Evolutionary conservation across 2,329 filamentous ascomycete species (phyloP), one percentile per base, ranked within the genome.

Genomic region (Talaromyces sp.): DNA sequence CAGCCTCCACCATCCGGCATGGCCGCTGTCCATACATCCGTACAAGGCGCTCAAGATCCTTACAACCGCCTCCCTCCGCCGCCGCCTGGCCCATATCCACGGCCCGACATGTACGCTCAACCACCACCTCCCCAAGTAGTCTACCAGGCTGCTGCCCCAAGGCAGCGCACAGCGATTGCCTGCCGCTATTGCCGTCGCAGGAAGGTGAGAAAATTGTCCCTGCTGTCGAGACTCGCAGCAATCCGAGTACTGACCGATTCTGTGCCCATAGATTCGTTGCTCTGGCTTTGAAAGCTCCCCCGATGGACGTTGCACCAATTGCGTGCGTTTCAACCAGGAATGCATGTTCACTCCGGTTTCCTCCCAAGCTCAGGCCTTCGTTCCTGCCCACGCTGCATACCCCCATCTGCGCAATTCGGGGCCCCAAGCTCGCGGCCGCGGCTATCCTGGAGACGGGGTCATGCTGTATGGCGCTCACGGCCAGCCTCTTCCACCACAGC

Each of bases 311-410:
- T 91, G 88, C 79, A 85, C 82, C 69, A 91, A 91, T 73, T 91
- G 88, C 71, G 81, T 87, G 65, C 82, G 88, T 55, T 91, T 91
- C 77, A 88, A 88, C 66, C 88, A 91, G 74, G 87, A 90, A 71
- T 91, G 88, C 76, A 85, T 91, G 75, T 91, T 91, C 75, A 90
- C 88, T 1, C 88, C 88, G 2, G 88, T 91, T 27, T 90, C 87
- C 3, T 88, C 87, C 11, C 88, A 90, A 75, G 85, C 87, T 9
- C 88, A 90, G 73, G 88, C 88, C 11, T 91, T 91, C 70, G 88
- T 91, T 36, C 88, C 88, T 8, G 88, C 87, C 10, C 86, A 90
- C 71, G 86, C 88, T 7, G 85, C 87, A 62, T 89, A 84, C 65
- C 82, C 83, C 17, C 77, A 82, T 68, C 71, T 84, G 70, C 78